Evolutionary conservation across 176 grass and related monocot species (phyloP).

Genomic region (Cenchrus americanus): DNA sequence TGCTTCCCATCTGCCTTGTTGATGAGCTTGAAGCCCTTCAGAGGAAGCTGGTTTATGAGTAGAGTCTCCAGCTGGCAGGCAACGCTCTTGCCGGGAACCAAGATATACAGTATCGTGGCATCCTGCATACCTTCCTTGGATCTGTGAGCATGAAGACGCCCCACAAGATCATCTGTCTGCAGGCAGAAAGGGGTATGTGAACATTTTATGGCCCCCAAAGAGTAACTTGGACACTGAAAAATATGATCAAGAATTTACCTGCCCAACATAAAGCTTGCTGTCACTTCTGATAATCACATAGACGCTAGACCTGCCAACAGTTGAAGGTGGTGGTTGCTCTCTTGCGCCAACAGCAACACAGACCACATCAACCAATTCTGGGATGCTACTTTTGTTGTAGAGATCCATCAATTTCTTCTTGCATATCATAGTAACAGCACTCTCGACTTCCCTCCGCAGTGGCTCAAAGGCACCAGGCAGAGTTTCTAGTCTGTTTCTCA

Average conservation of each 20-base stretch:
- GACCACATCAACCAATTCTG: constrained; percentile 52
- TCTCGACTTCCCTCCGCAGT: constrained; percentile 68
- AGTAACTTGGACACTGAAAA: constrained; percentile 3
- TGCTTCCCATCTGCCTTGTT: constrained; percentile 93
- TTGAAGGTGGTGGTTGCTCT: constrained; percentile 89
- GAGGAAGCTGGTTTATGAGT: constrained; percentile 85
- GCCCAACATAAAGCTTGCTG: constrained; percentile 83
- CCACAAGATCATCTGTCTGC: constrained; percentile 93
- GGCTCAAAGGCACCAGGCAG: constrained; percentile 21
- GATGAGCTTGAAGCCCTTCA: constrained; percentile 71
- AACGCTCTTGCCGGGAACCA: constrained; percentile 88
- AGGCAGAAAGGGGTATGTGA: constrained; percentile 32
- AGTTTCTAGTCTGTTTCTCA: constrained; percentile 40
- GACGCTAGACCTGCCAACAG: constrained; percentile 77
- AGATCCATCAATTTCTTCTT: constrained; percentile 66
- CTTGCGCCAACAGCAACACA: constrained; percentile 74
- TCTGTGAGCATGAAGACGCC: constrained; percentile 72
- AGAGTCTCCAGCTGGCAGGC: constrained; percentile 95
- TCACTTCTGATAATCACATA: constrained; percentile 86
- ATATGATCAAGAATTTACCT: constrained; percentile 53
- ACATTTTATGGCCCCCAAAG: not conserved
- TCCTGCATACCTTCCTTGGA: constrained; percentile 83
- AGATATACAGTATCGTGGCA: constrained; percentile 60
- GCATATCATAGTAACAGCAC: constrained; percentile 64
- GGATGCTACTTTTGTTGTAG: constrained; percentile 55